Conservation (phyloP, 169 alveolate genomes). For the Eimeria praecox region DNA sequence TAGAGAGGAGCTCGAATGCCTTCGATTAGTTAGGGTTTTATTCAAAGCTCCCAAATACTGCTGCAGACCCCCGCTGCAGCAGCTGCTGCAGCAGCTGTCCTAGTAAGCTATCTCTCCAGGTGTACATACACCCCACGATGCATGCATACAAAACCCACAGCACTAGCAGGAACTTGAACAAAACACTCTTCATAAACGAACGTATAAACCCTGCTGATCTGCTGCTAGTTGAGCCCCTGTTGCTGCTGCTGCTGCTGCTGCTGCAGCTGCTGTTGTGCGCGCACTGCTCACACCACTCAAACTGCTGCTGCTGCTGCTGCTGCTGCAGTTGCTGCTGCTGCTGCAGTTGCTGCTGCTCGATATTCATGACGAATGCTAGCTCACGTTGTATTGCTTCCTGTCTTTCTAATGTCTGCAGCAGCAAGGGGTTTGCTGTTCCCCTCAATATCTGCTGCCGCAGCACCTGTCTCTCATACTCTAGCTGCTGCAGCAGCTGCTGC, state of each 20-base stretch:
- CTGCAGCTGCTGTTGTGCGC: neutral
- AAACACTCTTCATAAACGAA: neutral
- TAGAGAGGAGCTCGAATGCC: no score
- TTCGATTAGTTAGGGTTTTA: no score
- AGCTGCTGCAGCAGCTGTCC: neutral
- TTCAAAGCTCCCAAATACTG: no score
- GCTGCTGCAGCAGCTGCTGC: slow-evolving; percentile 51
- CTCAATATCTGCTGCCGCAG: neutral
- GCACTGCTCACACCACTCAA: no score
- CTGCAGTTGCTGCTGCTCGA: slow-evolving; percentile 31
- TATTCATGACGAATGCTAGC: neutral
- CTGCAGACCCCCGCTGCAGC: neutral
- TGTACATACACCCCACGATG: slow-evolving; percentile 59
- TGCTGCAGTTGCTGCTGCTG: slow-evolving; percentile 37
- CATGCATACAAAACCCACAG: slow-evolving; percentile 15
- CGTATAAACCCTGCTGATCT: slow-evolving; percentile 13
- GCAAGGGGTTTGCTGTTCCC: neutral
- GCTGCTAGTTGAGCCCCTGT: neutral
- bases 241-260: neutral
- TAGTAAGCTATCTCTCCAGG: neutral
- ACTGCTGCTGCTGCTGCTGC: neutral
- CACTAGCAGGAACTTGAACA: slow-evolving; percentile 6
- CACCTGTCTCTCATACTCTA: slow-evolving; percentile 21
- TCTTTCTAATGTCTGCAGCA: slow-evolving; percentile 42
- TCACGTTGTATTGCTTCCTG: slow-evolving; percentile 57